These are phyloP conservation scores for Alloteropsis semialata DNA, from an alignment of 176 grass and related monocot species.

Conservation along the genomic window DNA sequence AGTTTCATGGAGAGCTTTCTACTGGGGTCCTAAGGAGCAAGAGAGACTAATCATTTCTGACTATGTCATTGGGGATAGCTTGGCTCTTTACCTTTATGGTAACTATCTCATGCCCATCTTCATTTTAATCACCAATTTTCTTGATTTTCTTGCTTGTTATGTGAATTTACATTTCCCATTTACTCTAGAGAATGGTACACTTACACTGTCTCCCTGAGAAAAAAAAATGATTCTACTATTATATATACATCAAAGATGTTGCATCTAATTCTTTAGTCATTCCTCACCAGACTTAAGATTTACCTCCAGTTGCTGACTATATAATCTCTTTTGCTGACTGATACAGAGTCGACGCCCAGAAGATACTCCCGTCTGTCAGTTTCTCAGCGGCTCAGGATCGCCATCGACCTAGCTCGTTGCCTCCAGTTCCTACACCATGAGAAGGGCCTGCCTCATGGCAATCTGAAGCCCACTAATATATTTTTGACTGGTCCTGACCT, in stretches of 20 bases:
- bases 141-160: neutral
- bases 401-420: conserved; percentile 67
- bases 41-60: conserved; percentile 94
- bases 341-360: conserved; percentile 91
- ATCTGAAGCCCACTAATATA: conserved; percentile 92
- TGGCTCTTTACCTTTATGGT: conserved; percentile 90
- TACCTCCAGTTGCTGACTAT: conserved; percentile 8
- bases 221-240: neutral
- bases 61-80: conserved; percentile 70
- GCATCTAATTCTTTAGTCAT: neutral
- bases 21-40: conserved; percentile 94
- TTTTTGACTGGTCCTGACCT: conserved; percentile 90
- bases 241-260: neutral
- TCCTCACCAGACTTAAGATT: neutral
- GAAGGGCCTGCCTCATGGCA: conserved; percentile 83
- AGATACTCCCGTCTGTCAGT: conserved; percentile 88
- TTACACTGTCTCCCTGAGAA: neutral
- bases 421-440: conserved; percentile 80
- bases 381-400: conserved; percentile 72
- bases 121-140: conserved; percentile 6
- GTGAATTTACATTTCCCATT: neutral
- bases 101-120: conserved; percentile 40
- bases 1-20: conserved; percentile 85
- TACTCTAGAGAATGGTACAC: neutral
- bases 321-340: neutral